phyloP scores from a whole-genome alignment of 345 rosid genomes.

The Firmiana major region DNA sequence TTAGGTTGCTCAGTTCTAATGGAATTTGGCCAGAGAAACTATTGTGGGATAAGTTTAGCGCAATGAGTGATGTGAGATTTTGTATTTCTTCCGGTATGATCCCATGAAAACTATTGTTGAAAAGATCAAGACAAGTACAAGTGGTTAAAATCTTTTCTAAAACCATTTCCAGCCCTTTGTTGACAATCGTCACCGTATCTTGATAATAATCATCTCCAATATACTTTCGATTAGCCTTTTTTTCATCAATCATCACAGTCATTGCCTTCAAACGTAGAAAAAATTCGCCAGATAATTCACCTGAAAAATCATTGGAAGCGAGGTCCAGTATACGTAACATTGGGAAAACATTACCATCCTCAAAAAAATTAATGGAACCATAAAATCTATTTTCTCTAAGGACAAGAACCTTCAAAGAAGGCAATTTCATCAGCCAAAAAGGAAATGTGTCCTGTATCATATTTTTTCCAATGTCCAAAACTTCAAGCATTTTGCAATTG shows the following conservation, averaged over 20 bases:
- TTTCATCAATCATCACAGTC: not conserved
- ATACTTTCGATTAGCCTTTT: not conserved
- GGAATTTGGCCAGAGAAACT: conserved; percentile 9
- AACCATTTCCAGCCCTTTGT: not conserved
- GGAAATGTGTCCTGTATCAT: not conserved
- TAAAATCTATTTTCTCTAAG: not conserved
- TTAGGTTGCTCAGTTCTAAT: not conserved
- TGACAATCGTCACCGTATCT: not conserved
- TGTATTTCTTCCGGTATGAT: conserved; percentile 2
- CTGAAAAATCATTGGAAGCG: conserved; percentile 3
- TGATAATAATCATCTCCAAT: not conserved
- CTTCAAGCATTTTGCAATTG: not conserved
- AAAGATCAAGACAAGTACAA: not conserved
- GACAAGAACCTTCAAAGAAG: not conserved
- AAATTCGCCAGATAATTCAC: not conserved
- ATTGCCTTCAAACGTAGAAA: not conserved
- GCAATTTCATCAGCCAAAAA: not conserved
- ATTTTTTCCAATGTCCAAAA: not conserved
- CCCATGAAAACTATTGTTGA: conserved; percentile 18
- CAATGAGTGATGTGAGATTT: not conserved
- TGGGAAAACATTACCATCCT: not conserved
- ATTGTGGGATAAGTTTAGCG: conserved; percentile 18
- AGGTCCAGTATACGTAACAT: not conserved
- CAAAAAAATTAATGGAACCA: not conserved
- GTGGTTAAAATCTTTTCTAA: not conserved